These are phyloP conservation scores for Pterocarpus macrocarpus DNA, from an alignment of 306 rosid genomes.

Conservation along the genomic window DNA sequence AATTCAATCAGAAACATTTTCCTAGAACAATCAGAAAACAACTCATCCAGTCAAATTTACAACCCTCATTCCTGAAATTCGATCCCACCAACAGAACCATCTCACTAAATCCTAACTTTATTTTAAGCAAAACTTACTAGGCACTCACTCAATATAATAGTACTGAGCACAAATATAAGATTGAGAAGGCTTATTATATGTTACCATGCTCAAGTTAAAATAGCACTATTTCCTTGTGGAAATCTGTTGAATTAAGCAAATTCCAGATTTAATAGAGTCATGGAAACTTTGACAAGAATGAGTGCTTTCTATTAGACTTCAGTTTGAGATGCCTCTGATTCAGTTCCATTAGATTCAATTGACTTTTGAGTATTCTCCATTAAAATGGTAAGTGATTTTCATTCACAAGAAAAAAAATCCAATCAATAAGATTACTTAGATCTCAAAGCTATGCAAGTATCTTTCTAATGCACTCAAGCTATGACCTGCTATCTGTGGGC, in stretches of 20 bases:
- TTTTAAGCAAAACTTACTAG: conserved; percentile 24
- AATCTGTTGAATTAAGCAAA: conserved; percentile 14
- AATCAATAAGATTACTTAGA: conserved; percentile 24
- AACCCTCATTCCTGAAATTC: conserved; percentile 28
- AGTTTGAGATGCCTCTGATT: conserved; percentile 32
- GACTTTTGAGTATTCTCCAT: neutral
- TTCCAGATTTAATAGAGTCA: conserved; percentile 30
- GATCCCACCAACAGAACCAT: conserved; percentile 30
- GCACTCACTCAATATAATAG: neutral
- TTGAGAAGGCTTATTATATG: conserved; percentile 7
- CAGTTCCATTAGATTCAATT: conserved; percentile 22
- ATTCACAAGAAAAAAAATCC: conserved; percentile 19
- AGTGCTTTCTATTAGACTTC: conserved; percentile 12
- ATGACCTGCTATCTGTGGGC: conserved; percentile 14
- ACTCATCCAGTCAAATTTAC: conserved; percentile 23
- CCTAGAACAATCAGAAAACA: conserved; percentile 15
- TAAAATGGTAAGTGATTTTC: conserved; percentile 22
- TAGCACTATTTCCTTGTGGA: conserved; percentile 6
- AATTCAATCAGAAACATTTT: conserved; percentile 19
- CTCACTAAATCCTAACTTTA: neutral
- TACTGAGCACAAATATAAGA: conserved; percentile 8
- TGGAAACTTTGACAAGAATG: neutral
- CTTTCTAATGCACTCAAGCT: conserved; percentile 35
- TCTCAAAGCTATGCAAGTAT: conserved; percentile 29
- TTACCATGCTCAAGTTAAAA: conserved; percentile 3